phyloP scores from a whole-genome alignment of 805 yeast species.

The Blastobotrys peoriensis region DNA sequence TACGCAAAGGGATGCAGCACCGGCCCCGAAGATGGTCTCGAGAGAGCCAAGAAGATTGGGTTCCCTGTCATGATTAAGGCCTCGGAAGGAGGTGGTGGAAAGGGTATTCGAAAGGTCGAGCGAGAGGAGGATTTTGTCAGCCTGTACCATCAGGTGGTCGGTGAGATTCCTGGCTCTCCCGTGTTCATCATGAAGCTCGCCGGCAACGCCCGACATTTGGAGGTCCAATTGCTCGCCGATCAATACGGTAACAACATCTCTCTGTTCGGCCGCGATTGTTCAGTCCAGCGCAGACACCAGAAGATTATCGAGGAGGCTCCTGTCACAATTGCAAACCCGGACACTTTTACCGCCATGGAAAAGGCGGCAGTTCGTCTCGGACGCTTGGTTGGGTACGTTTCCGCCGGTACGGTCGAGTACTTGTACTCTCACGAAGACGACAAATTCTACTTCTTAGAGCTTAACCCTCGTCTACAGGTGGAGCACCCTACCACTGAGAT shows the following conservation, averaged over 20 bases:
- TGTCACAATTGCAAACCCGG: constrained; percentile 84
- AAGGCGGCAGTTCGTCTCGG: constrained; percentile 97
- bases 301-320: constrained; percentile 99
- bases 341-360: constrained; percentile 88
- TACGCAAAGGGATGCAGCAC: constrained; percentile 85
- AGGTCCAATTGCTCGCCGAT: constrained; percentile 95
- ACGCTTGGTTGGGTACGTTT: constrained; percentile 92
- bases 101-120: constrained; percentile 97
- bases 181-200: constrained; percentile 97
- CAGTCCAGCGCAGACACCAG: constrained; percentile 99
- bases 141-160: constrained; percentile 87
- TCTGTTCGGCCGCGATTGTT: constrained; percentile 96
- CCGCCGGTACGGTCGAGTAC: constrained; percentile 99
- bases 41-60: constrained; percentile 79
- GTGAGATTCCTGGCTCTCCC: constrained; percentile 98
- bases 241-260: constrained; percentile 98
- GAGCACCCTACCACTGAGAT: constrained; percentile 99
- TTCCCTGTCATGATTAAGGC: constrained; percentile 99
- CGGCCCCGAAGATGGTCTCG: constrained; percentile 83
- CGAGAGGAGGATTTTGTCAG: constrained; percentile 68
- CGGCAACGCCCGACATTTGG: constrained; percentile 96
- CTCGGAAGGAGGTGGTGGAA: constrained; percentile 99
- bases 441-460: constrained; percentile 91
- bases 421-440: constrained; percentile 90
- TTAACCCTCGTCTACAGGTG: constrained; percentile 97